Percentiles rank a stretch among this genome's conserved stretches.
phyloP scores from a whole-genome alignment of 345 rosid genomes.

The Hypericum androsaemum region DNA sequence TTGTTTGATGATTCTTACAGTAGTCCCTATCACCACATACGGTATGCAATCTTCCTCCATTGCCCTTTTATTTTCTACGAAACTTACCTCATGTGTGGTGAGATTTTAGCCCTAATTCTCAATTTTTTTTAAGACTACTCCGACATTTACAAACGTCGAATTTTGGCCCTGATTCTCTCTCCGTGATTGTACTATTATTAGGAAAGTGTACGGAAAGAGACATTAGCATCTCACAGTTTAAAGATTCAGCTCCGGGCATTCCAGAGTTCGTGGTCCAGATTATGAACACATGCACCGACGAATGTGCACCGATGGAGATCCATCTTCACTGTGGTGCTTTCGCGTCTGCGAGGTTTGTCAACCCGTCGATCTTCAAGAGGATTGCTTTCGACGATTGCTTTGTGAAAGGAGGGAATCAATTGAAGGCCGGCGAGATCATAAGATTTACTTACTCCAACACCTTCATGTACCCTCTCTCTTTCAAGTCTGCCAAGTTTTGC shows the following conservation, averaged over 20 bases:
- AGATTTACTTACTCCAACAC: slow-evolving; percentile 51
- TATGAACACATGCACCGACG: slow-evolving; percentile 34
- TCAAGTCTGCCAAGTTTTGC: slow-evolving; percentile 45
- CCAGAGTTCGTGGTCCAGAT: slow-evolving; percentile 49
- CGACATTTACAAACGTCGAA: too few relatives aligned
- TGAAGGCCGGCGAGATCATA: slow-evolving; percentile 31
- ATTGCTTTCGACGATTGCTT: slow-evolving; percentile 46
- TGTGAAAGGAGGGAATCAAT: slow-evolving; percentile 38
- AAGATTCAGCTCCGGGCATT: slow-evolving; percentile 36
- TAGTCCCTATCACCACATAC: too few relatives aligned
- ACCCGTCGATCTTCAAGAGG: slow-evolving; percentile 41
- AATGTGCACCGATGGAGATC: slow-evolving; percentile 36
- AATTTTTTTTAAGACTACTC: too few relatives aligned
- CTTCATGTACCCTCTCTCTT: slow-evolving; percentile 39
- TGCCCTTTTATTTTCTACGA: background rate
- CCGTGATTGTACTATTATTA: slow-evolving; percentile 2
- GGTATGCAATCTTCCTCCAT: too few relatives aligned
- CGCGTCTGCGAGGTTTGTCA: slow-evolving; percentile 42
- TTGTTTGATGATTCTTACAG: too few relatives aligned
- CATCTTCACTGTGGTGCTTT: slow-evolving; percentile 53
- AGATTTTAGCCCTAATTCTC: background rate
- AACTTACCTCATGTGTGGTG: background rate
- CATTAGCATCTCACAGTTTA: slow-evolving; percentile 47
- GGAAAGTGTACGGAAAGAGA: slow-evolving; percentile 35
- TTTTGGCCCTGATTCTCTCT: background rate